phyloP scores from a whole-genome alignment of 1,139 yeast genomes.

The Lodderomyces elongisporus region DNA sequence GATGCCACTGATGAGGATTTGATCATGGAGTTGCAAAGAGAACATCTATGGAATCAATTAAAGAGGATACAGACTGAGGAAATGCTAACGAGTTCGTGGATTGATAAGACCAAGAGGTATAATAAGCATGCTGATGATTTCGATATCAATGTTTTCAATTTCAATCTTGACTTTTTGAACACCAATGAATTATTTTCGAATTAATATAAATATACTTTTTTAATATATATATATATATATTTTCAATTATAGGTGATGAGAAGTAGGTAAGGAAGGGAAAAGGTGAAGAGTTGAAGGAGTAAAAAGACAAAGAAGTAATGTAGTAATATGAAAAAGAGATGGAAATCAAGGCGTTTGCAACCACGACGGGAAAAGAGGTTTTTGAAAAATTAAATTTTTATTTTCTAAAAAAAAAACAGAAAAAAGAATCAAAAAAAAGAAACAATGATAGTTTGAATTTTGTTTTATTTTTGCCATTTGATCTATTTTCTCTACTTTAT shows the following conservation, averaged over 20 bases:
- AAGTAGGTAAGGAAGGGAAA: too few relatives aligned
- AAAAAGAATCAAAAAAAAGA: not conserved
- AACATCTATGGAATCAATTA: constrained; percentile 3
- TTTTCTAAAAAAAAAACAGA: not conserved
- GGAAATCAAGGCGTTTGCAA: too few relatives aligned
- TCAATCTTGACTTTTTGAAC: constrained; percentile 1
- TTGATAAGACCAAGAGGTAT: constrained; percentile 4
- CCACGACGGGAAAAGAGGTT: too few relatives aligned
- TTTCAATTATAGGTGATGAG: too few relatives aligned
- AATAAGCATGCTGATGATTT: constrained; percentile 3
- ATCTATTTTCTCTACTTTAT: not conserved
- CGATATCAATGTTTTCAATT: not conserved
- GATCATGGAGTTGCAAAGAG: constrained; percentile 2
- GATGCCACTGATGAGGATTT: constrained; percentile 4
- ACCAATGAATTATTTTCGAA: not conserved
- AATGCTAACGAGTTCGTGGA: constrained; percentile 11
- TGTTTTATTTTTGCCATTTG: too few relatives aligned
- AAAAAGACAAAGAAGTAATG: too few relatives aligned
- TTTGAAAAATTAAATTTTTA: too few relatives aligned
- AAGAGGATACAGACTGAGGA: constrained; percentile 4
- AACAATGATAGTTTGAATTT: too few relatives aligned
- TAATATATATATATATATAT: too few relatives aligned
- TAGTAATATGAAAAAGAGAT: too few relatives aligned
- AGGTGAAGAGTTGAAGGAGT: too few relatives aligned
- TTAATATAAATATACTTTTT: too few relatives aligned